Evolutionary conservation across 164 flowering plant species (phyloP), one percentile per base, ranked within the genome.

Genomic region (Paratinospora sagittata): DNA sequence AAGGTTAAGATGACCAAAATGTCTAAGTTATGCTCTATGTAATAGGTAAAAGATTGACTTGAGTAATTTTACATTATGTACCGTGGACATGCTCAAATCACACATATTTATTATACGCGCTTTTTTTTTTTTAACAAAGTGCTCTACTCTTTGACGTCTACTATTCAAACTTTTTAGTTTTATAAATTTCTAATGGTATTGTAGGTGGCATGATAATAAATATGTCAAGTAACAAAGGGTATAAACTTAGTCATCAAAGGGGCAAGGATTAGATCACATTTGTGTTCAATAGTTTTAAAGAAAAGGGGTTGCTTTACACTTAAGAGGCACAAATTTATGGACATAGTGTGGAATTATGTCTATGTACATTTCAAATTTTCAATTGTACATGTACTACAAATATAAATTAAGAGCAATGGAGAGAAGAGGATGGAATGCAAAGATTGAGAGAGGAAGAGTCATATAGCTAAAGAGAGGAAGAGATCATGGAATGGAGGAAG

Each of bases 401-500:
- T 33, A 34, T 19, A 65, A 3, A 14, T 65, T 5, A 65, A 27
- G n/a, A 64, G 39, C 41, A 33, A 33, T 14, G 9, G 37, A 64
- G 66, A 19, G 1, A 37, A 23, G 26, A 23, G 26, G 21, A 12
- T 2, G 19, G 66, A 65, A 21, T 27, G 5, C 12, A 9, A 6
- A 41, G 26, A 65, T 7, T 65, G 52, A 65, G 34, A 49, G 47
- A 65, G 12, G 7, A 37, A 47, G 63, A 30, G 39, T 33, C 13
- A 52, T 47, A 47, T 10, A 47, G 19, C 55, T 47, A 65, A 19
- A 55, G 61, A 65, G 39, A 24, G 13, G 63, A 66, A 68, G 70
- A 72, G 66, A 82, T n/a, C n/a, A n/a, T 85, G 93, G 91, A 82
- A 60, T 89, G 93, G 93, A 87, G 81, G 70, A 79, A 79, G 66